Evolutionary conservation across 495 filamentous ascomycete species (phyloP).

Genomic region (Podospora bellae-mahoneyi): DNA sequence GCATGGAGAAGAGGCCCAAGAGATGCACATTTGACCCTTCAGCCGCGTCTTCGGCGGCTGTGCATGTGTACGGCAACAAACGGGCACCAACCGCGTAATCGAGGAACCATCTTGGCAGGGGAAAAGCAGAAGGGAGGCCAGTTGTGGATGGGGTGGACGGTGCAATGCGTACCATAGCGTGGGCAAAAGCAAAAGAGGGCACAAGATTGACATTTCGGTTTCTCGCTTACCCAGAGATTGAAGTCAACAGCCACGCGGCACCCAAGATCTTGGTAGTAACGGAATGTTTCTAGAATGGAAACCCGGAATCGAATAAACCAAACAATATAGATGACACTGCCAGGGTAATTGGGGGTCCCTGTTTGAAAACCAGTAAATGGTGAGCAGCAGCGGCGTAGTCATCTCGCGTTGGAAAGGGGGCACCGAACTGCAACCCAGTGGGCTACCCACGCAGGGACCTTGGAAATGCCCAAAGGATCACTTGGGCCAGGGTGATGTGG

Average conservation of each 20-base stretch:
- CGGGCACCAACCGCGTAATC: not conserved
- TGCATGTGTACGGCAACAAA: not conserved
- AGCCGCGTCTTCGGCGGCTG: constrained; percentile 4
- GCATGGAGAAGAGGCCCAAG: not conserved
- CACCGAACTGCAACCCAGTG: no score
- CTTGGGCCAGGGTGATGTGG: not conserved
- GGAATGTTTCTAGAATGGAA: not conserved
- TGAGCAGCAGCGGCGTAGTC: not conserved
- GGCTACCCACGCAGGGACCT: not conserved
- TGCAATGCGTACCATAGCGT: not conserved
- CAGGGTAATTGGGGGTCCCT: not conserved
- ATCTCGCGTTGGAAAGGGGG: no score
- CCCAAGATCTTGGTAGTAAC: not conserved
- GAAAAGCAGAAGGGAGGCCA: not conserved
- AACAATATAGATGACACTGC: not conserved
- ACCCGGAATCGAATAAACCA: not conserved
- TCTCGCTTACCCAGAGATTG: not conserved
- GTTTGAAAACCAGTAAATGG: not conserved
- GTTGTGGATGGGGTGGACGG: no score
- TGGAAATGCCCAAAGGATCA: not conserved
- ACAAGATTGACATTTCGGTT: not conserved
- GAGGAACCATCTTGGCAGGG: constrained; percentile 5
- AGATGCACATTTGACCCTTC: constrained; percentile 3
- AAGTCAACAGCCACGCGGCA: not conserved
- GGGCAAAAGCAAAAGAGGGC: not conserved